Conservation (phyloP, 306 rosid genomes). For the Arachis hypogaea region DNA sequence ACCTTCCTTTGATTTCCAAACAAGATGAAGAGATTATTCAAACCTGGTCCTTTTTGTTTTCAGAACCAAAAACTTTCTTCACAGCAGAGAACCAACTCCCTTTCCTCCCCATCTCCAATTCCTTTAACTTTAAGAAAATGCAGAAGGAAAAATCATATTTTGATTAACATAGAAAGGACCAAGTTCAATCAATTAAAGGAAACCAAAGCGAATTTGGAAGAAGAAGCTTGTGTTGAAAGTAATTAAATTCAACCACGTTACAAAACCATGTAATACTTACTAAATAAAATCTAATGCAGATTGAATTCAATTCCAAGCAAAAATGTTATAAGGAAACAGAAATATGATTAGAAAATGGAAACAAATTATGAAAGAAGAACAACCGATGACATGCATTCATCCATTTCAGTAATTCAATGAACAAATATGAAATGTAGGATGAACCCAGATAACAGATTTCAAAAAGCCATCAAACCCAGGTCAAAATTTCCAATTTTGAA, state of each 20-base stretch:
- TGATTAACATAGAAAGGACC: slow-evolving; percentile 15
- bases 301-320: background rate
- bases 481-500: slow-evolving; percentile 33
- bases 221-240: slow-evolving; percentile 4
- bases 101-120: slow-evolving; percentile 80
- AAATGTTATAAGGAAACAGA: slow-evolving; percentile 7
- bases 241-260: slow-evolving; percentile 15
- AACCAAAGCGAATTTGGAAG: background rate
- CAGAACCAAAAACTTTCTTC: slow-evolving; percentile 68
- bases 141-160: background rate
- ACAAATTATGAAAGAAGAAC: background rate
- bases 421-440: slow-evolving; percentile 7
- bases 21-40: background rate
- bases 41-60: slow-evolving; percentile 83
- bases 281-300: background rate
- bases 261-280: too few relatives aligned
- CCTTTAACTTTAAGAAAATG: slow-evolving; percentile 40
- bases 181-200: background rate
- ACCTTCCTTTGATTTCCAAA: too few relatives aligned
- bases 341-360: background rate
- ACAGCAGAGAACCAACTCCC: slow-evolving; percentile 85
- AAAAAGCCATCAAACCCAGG: slow-evolving; percentile 7
- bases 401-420: slow-evolving; percentile 37
- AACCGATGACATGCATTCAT: slow-evolving; percentile 13
- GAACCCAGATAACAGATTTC: slow-evolving; percentile 32